A percentile compares a stretch with the other conserved stretches of the same genome.
Evolutionary conservation across 2,329 filamentous ascomycete species (phyloP).

Genomic region (Aspergillus sp.): DNA sequence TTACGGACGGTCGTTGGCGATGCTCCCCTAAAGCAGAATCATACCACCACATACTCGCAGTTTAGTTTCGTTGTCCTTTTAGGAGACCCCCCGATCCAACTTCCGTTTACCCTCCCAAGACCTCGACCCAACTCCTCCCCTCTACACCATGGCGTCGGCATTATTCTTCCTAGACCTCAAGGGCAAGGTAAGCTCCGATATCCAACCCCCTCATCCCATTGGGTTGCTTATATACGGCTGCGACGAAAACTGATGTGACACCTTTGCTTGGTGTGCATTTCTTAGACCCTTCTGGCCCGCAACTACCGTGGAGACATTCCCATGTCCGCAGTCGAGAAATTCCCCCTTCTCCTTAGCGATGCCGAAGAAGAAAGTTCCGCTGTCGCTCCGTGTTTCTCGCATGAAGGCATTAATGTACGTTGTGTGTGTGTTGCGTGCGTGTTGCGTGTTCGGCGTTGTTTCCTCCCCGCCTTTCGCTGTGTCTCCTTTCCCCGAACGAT

Average conservation of each 20-base stretch:
- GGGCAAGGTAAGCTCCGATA: constrained; percentile 69
- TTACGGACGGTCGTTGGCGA: no score
- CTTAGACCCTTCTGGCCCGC: constrained; percentile 87
- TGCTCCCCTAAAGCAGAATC: no score
- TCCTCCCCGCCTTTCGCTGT: constrained; percentile 2
- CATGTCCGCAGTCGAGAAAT: constrained; percentile 98
- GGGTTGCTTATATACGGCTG: no score
- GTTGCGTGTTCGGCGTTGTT: constrained; percentile 1
- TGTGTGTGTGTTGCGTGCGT: constrained; percentile 1
- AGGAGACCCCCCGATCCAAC: no score
- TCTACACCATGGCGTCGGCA: constrained; percentile 76
- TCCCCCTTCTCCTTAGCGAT: constrained; percentile 89
- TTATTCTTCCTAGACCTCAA: constrained; percentile 98
- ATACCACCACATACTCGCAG: no score
- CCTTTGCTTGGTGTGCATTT: constrained; percentile 8
- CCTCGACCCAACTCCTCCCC: background rate
- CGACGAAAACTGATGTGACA: background rate
- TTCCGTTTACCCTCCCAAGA: background rate
- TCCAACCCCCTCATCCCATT: background rate
- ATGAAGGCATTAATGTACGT: constrained; percentile 94
- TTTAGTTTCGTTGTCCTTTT: no score
- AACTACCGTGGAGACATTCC: constrained; percentile 98
- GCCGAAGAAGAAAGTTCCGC: constrained; percentile 98
- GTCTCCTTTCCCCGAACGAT: constrained; percentile 1
- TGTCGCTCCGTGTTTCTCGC: constrained; percentile 93